Percentiles rank a stretch among this genome's conserved stretches.
These are phyloP conservation scores for Coffea eugenioides DNA, from an alignment of 257 asterid species.

Conservation along the genomic window DNA sequence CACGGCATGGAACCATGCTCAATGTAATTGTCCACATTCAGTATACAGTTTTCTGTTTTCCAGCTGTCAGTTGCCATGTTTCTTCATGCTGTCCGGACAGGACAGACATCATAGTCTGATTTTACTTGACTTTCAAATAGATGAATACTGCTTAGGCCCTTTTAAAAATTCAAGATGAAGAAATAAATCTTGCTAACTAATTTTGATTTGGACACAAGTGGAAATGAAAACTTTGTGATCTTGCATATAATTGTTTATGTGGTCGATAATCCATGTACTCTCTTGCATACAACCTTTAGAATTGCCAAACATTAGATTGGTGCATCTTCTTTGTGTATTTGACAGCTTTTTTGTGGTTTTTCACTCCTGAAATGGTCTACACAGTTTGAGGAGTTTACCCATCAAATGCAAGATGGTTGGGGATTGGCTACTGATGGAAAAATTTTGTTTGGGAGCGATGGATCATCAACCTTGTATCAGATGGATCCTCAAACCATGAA, in stretches of 20 bases:
- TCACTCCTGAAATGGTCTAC: slow-evolving; percentile 17
- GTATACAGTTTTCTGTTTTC: background rate
- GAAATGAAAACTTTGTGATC: background rate
- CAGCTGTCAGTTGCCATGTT: background rate
- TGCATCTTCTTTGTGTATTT: background rate
- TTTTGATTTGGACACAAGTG: background rate
- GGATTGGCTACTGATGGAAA: slow-evolving; percentile 88
- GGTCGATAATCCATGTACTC: background rate
- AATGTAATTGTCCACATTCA: background rate
- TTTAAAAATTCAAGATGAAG: background rate
- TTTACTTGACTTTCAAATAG: background rate
- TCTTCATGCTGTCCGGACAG: background rate
- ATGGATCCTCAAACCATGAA: slow-evolving; percentile 62
- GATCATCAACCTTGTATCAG: slow-evolving; percentile 79
- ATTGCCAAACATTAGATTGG: background rate
- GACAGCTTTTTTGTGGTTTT: slow-evolving; percentile 1
- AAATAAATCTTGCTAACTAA: background rate
- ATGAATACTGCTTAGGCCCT: background rate
- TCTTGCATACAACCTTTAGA: background rate
- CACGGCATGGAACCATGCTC: background rate
- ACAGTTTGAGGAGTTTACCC: slow-evolving; percentile 61
- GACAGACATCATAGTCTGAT: background rate
- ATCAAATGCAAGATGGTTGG: slow-evolving; percentile 96
- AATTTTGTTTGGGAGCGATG: slow-evolving; percentile 83
- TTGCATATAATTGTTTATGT: background rate